Base-by-base conservation (phyloP, 106 monocot species). In the Xerophyta viscosa region DNA sequence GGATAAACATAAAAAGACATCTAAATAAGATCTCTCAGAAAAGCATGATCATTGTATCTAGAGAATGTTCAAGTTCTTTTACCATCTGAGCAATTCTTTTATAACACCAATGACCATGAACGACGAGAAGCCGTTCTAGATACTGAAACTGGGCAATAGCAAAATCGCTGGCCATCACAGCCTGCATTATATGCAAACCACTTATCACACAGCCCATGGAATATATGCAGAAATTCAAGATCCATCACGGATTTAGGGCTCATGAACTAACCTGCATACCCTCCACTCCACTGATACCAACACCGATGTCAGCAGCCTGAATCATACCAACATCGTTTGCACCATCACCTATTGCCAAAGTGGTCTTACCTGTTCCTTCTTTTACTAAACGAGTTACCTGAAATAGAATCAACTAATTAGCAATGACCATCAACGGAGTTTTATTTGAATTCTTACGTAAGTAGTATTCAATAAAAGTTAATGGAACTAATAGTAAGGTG, bases 311-410 rank as follows among this genome's bases (percentile, higher is more conserved):
- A 50, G 91, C 91, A 54, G 81, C 91, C 67, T 91, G 91, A 73
- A 91, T 86, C 91, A 91, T 91, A 25, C 91, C 91, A 20, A 91
- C 91, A 67, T 91, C 91, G 73, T 91, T 91, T 37, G 91, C 91
- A 51, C 91, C 91, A 76, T 91, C 91, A 57, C 91, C 91, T 20
- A 91, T 71, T 54, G 86, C 91, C 37, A 91, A 59, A 36, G 82
- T 86, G 49, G 82, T 86, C 66, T 82, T 78, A 10, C 86, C 75
- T 11, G 72, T 86, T 54, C 91, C 91, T 67, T 72, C 66, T 67
- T 86, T 91, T 20, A 91, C 91, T 18, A 91, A 66, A 19, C 86
- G 59, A 10, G 91, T 91, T 13, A 91, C 91, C 91, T 91, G 28
- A 58, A 58, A 13, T 48, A 73, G 18, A 11, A 26, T 11, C 11